Evolutionary conservation across 768 basidiomycete genomes (phyloP).

Genomic region (Termitomyces sp.): DNA sequence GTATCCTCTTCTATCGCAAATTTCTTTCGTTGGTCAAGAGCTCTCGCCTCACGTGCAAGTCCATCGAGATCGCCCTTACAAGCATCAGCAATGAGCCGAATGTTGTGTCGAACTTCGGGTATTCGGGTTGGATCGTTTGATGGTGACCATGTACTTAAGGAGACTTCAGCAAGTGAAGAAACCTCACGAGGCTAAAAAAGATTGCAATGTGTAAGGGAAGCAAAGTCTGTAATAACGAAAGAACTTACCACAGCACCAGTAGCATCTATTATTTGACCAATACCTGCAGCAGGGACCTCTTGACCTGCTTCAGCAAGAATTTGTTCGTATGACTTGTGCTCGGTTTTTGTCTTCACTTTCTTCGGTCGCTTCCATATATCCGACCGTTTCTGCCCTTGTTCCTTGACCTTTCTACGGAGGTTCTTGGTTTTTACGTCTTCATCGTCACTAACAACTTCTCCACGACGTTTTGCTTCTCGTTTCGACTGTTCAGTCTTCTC

Average conservation of each 20-base stretch:
- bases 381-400: conserved; percentile 54
- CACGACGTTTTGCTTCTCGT: conserved; percentile 68
- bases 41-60: conserved; percentile 84
- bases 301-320: conserved; percentile 84
- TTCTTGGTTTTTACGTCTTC: conserved; percentile 48
- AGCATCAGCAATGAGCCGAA: conserved; percentile 78
- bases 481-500: conserved; percentile 86
- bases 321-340: conserved; percentile 97
- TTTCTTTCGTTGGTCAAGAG: conserved; percentile 72
- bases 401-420: conserved; percentile 46
- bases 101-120: conserved; percentile 95
- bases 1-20: conserved; percentile 67
- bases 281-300: conserved; percentile 41
- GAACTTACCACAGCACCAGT: conserved; percentile 79
- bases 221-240: not conserved
- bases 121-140: conserved; percentile 83
- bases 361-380: conserved; percentile 84
- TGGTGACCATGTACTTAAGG: conserved; percentile 77
- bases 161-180: conserved; percentile 74
- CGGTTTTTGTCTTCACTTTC: conserved; percentile 78
- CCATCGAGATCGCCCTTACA: conserved; percentile 84
- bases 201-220: conserved; percentile 1
- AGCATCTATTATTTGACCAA: conserved; percentile 92
- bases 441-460: conserved; percentile 71
- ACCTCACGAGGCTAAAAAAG: conserved; percentile 73